Conservation (phyloP, 257 asterid genomes). For the Solanum clarkiae region DNA sequence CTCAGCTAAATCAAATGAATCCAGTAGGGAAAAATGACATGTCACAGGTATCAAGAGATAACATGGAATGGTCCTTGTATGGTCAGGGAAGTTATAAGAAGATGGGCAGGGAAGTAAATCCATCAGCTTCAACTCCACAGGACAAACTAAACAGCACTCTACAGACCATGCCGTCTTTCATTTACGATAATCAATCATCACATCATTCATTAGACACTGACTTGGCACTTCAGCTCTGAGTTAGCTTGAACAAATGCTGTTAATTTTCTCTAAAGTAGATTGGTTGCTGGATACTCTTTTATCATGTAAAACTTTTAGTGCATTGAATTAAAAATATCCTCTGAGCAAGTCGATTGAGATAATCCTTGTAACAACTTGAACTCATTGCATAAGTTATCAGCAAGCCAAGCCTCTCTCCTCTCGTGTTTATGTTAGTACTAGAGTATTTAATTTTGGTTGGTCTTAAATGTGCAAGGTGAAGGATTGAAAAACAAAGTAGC, state of each 20-base stretch:
- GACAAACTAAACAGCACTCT: neutral
- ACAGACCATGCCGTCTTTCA: neutral
- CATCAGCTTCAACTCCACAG: neutral
- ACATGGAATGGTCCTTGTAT: neutral
- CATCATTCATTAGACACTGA: constrained; percentile 5
- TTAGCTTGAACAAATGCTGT: neutral
- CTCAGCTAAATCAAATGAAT: constrained; percentile 42
- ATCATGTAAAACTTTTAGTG: neutral
- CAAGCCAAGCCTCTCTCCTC: neutral
- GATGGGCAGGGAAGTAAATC: neutral
- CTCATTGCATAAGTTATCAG: neutral
- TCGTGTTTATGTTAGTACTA: neutral
- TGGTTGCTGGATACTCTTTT: neutral
- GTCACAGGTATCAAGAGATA: neutral
- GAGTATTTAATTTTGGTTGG: neutral
- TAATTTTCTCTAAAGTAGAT: neutral
- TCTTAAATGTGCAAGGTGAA: neutral
- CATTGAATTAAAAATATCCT: neutral
- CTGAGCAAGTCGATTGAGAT: neutral
- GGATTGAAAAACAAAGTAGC: neutral
- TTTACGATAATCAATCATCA: neutral
- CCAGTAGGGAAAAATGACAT: neutral
- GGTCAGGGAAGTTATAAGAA: neutral
- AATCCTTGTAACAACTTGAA: neutral
- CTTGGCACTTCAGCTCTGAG: constrained; percentile 23